These are phyloP conservation scores for Pezicula carpinea DNA, from an alignment of 2,329 filamentous ascomycete species.

Conservation along the genomic window DNA sequence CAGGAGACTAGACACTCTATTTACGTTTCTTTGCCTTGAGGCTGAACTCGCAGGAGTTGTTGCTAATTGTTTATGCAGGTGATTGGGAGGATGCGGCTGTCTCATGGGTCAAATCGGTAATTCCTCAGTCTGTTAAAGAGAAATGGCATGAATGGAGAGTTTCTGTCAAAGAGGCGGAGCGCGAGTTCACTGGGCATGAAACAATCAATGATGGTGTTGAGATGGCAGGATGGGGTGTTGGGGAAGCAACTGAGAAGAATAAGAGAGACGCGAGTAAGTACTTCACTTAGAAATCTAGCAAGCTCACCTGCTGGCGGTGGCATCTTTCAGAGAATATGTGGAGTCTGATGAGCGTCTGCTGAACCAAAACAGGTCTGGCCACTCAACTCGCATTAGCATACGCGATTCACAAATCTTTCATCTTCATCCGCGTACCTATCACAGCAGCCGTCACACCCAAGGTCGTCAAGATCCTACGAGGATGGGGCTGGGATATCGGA, in stretches of 20 bases:
- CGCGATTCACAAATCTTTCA: conserved; percentile 96
- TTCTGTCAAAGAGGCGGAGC: conserved; percentile 42
- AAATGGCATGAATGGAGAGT: conserved; percentile 45
- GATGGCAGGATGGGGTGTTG: conserved; percentile 55
- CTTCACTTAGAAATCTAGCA: conserved; percentile 24
- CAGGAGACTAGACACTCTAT: conserved; percentile 5
- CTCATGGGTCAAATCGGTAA: conserved; percentile 49
- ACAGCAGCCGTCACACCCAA: conserved; percentile 89
- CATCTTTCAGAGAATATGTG: neutral
- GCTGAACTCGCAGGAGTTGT: neutral
- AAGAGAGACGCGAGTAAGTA: conserved; percentile 71
- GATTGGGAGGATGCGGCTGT: conserved; percentile 64
- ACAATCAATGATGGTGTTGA: conserved; percentile 43
- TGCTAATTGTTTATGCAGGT: conserved; percentile 35
- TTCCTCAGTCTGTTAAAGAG: conserved; percentile 56
- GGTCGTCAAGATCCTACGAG: conserved; percentile 81
- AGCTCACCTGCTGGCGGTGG: neutral
- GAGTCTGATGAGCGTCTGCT: neutral
- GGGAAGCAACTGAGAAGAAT: conserved; percentile 57
- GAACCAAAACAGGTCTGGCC: conserved; percentile 44
- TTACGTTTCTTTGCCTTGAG: neutral
- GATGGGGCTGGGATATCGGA: conserved; percentile 94
- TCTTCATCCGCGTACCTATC: conserved; percentile 90
- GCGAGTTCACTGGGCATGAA: conserved; percentile 38
- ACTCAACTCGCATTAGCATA: conserved; percentile 93